Conservation (phyloP, 495 filamentous ascomycete species). For the Talaromyces adpressus region DNA sequence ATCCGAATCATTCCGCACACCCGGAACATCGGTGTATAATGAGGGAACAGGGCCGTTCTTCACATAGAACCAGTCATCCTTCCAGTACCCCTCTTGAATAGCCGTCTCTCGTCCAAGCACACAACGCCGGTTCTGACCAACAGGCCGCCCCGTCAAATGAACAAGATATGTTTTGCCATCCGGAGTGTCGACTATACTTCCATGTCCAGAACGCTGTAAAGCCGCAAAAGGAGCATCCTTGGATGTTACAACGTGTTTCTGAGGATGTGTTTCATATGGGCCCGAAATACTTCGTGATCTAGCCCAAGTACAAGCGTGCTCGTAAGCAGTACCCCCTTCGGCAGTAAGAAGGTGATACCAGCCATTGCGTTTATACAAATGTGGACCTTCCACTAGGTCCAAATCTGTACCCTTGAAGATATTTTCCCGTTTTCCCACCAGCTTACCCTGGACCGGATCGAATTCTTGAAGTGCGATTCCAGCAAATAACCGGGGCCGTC, state of each 20-base stretch:
- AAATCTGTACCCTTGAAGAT: conserved; percentile 50
- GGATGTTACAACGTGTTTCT: conserved; percentile 8
- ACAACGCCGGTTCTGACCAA: conserved; percentile 7
- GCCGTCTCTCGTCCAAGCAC: conserved; percentile 9
- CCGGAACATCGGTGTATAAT: conserved; percentile 5
- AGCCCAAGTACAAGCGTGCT: conserved; percentile 47
- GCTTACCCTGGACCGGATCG: conserved; percentile 5
- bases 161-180: conserved; percentile 7
- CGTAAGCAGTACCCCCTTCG: conserved; percentile 55
- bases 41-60: conserved; percentile 8
- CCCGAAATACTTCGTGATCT: conserved; percentile 49
- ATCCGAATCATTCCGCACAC: not conserved
- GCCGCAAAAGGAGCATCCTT: conserved; percentile 9
- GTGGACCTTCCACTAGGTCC: conserved; percentile 53
- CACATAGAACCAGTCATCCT: conserved; percentile 9
- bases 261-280: conserved; percentile 28
- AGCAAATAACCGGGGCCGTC: conserved; percentile 3
- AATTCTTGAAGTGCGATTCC: conserved; percentile 9
- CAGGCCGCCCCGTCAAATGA: conserved; percentile 8
- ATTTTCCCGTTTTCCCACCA: conserved; percentile 22
- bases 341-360: conserved; percentile 54
- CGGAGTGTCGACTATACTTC: conserved; percentile 7
- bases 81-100: conserved; percentile 8
- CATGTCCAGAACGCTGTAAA: conserved; percentile 9
- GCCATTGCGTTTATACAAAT: conserved; percentile 49